These are phyloP conservation scores for Anastatica hierochuntica DNA, from an alignment of 345 rosid genomes.

Conservation along the genomic window DNA sequence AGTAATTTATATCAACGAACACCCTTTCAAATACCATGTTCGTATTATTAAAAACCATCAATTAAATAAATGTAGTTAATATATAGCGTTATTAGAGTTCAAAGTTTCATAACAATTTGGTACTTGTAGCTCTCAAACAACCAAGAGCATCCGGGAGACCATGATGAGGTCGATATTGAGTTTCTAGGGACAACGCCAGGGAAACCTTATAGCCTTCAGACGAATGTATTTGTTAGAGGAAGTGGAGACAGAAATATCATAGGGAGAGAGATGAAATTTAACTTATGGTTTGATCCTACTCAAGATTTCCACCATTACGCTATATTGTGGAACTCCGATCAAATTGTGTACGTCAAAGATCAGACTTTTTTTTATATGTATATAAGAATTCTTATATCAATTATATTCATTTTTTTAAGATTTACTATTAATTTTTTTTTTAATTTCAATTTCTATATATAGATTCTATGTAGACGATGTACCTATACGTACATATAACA, in stretches of 20 bases:
- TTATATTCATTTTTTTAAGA: too few relatives aligned
- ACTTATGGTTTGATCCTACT: slow-evolving; percentile 92
- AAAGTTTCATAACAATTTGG: too few relatives aligned
- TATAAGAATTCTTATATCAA: too few relatives aligned
- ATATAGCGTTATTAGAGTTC: too few relatives aligned
- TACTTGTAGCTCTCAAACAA: slow-evolving; percentile 94
- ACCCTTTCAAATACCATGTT: too few relatives aligned
- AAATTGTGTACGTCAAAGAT: slow-evolving; percentile 53
- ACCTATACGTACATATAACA: slow-evolving; percentile 65
- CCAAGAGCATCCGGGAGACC: slow-evolving; percentile 70
- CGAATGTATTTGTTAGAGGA: slow-evolving; percentile 82
- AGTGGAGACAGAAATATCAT: slow-evolving; percentile 70
- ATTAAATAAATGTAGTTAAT: too few relatives aligned
- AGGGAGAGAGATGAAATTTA: slow-evolving; percentile 73
- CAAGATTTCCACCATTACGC: slow-evolving; percentile 72
- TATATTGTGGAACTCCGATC: slow-evolving; percentile 50
- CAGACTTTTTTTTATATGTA: too few relatives aligned
- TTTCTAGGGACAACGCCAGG: slow-evolving; percentile 71
- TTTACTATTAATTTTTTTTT: not conserved
- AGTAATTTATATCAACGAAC: too few relatives aligned
- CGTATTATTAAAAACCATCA: too few relatives aligned
- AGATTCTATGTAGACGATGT: slow-evolving; percentile 89
- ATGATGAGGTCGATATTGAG: slow-evolving; percentile 84
- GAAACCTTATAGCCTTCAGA: slow-evolving; percentile 75
- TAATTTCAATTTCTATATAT: not conserved